Evolutionary conservation across 805 yeast genomes (phyloP), one percentile per base, ranked within the genome.

Genomic region (Sugiyamaella chiloensis): DNA sequence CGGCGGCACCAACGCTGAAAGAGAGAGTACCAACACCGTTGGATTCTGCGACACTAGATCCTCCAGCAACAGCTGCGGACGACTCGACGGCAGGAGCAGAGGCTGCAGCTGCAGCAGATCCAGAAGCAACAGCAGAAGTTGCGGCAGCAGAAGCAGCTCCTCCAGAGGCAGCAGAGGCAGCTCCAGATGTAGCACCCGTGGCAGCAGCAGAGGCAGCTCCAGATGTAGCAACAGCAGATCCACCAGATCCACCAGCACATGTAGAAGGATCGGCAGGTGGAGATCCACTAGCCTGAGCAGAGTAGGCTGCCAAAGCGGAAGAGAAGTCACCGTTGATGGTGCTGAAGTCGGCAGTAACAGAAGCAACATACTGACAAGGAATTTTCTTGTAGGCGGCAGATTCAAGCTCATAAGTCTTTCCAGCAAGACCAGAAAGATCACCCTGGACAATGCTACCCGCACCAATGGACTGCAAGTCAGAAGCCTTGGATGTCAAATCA

Each of bases 391-490:
- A 50, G 20, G 54, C 42, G 42, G 46, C 50, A 44, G 49, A 24
- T 21, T 51, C 60, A 34, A 60, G 49, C 42, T 36, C 52, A 31
- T 34, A 51, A 36, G 64, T 50, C 40, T 58, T 56, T 26, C 42
- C 47, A 24, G 40, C 46, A 27, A 60, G 50, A 24, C 47, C 31
- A 48, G 46, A 39, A 42, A 62, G 46, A 48, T 60, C 64, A 17
- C 50, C 44, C 24, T 36, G 17, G 42, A 58, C 64, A 41, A 60
- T 54, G 21, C 42, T 1, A 32, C 19, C 35, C 24, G 57, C 57
- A 5, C 59, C 58, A 17, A 52, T 60, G 23, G 52, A 27, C 36
- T 21, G 23, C 45, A 62, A 55, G 52, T 52, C 65, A 40, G 42
- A 23, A 19, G 59, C 57, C 58, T 60, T 59, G 36, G 23, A 14